Conservation (phyloP, 805 yeast species). For the Candida golubevii region DNA sequence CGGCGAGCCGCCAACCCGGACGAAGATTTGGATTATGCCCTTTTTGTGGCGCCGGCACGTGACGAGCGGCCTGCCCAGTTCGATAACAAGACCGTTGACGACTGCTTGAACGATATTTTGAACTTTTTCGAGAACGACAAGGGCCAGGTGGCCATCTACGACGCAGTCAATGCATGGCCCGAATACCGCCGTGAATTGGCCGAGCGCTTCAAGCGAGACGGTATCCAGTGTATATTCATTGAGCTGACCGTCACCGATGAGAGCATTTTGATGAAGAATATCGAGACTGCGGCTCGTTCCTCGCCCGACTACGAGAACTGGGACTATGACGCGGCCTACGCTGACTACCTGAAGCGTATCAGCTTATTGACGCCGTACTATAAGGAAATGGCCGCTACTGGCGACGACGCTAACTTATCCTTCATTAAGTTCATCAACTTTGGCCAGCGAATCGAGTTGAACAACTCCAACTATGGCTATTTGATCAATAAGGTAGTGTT, state of each 20-base stretch:
- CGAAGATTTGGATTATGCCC: constrained; percentile 58
- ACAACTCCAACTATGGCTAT: constrained; percentile 82
- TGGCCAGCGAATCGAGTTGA: constrained; percentile 77
- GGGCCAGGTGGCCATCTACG: constrained; percentile 95
- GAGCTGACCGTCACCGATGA: constrained; percentile 82
- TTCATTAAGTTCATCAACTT: constrained; percentile 87
- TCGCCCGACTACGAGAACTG: constrained; percentile 85
- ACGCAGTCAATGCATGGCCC: constrained; percentile 84
- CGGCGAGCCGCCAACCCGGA: constrained; percentile 52
- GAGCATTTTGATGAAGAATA: constrained; percentile 64
- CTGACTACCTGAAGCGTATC: constrained; percentile 73
- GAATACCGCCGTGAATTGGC: constrained; percentile 60
- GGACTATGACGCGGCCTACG: constrained; percentile 68
- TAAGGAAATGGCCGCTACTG: constrained; percentile 59
- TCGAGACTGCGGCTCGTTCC: constrained; percentile 70
- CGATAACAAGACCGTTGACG: constrained; percentile 55
- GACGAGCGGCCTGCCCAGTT: constrained; percentile 39
- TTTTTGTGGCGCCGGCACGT: constrained; percentile 45
- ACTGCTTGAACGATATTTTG: constrained; percentile 66
- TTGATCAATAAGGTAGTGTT: constrained; percentile 86
- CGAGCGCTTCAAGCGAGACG: constrained; percentile 47
- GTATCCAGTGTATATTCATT: constrained; percentile 78
- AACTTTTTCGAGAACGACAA: constrained; percentile 66
- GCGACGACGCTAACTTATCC: constrained; percentile 44
- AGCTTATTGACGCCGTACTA: constrained; percentile 63